Base-by-base conservation (phyloP, 1,284 basidiomycete genomes). In the Cronartium ribicola region DNA sequence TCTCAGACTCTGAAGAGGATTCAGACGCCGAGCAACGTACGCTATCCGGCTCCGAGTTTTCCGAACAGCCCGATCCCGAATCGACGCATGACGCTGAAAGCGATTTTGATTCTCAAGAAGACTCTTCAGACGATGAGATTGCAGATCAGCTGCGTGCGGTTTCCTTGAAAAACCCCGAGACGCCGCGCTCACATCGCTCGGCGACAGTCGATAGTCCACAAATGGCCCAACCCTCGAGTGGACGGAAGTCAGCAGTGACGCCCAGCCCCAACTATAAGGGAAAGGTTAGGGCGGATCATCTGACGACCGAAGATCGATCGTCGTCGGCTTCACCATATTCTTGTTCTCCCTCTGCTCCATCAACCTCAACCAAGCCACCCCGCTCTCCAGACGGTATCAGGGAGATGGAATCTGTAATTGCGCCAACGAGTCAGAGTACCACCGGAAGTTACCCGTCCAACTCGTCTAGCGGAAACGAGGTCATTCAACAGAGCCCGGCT, bases 401-500 rank as follows among this genome's bases (percentile, higher is more conserved):
- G 36, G 61, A 41, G n/a, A 62, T 36, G 6, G 39, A 41, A 3
- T 36, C 40, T 37, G 17, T n/a, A 55, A 13, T 43, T 46, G 36
- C 14, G 29, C 39, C 62, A 39, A 29, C 29, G 48, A 48, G 22
- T 41, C 17, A 40, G 48, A 17, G 36, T 57, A 57, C 41, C 66
- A 41, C 14, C 57, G 14, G 22, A 57, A 17, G 51, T 20, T 20
- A n/a, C 17, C 29, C 62, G 10, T 3, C 62, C 22, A 64, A 39
- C 22, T 48, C 43, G 44, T 65, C 41, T 14, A 65, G 44, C 67
- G 48, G 10, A 37, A 69, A 46, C 66, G 17, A 17, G 3, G 20
- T 51, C 14, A 11, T 39, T 55, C 41, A 39, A 11, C 20, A 17
- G 41, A n/a, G 20, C 55, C 8, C 17, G 20, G 36, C 67, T n/a